Conservation (phyloP, 192 early-diverging fungal genomes). For the Phlyctochytrium arcticum region DNA sequence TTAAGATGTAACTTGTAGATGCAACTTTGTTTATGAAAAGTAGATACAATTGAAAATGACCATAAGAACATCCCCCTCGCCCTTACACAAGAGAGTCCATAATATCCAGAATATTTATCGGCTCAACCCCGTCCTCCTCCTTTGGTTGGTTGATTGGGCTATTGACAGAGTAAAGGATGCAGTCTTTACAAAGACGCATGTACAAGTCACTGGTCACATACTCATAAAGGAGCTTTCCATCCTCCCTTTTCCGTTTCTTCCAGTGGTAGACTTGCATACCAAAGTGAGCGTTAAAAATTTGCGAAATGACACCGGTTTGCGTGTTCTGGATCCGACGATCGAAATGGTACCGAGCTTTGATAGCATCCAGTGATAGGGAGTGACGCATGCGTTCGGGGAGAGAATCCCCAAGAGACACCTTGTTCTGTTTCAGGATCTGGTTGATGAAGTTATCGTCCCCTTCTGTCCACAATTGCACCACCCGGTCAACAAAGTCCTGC, state of each 20-base stretch:
- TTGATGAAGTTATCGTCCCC: not conserved
- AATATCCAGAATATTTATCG: no score
- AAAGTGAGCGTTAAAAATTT: conserved; percentile 7
- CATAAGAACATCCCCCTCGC: no score
- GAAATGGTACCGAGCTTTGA: not conserved
- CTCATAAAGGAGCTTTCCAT: not conserved
- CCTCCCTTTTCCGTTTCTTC: not conserved
- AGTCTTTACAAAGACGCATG: not conserved
- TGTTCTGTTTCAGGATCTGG: not conserved
- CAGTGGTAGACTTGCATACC: conserved; percentile 3
- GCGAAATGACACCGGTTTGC: not conserved
- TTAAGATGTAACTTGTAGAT: no score
- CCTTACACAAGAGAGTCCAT: no score
- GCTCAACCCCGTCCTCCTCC: no score
- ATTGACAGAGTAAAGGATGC: no score
- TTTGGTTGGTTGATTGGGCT: no score
- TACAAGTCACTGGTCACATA: not conserved
- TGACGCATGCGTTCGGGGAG: conserved; percentile 1
- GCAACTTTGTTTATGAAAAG: no score
- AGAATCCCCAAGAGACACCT: not conserved
- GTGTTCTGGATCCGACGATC: not conserved
- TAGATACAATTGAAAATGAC: no score
- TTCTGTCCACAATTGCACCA: not conserved
- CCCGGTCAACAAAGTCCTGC: not conserved
- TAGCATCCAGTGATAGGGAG: conserved; percentile 3